A percentile compares a stretch with the other conserved stretches of the same genome.
phyloP scores from a whole-genome alignment of 192 early-diverging fungal species.

The Coemansia sp. region DNA sequence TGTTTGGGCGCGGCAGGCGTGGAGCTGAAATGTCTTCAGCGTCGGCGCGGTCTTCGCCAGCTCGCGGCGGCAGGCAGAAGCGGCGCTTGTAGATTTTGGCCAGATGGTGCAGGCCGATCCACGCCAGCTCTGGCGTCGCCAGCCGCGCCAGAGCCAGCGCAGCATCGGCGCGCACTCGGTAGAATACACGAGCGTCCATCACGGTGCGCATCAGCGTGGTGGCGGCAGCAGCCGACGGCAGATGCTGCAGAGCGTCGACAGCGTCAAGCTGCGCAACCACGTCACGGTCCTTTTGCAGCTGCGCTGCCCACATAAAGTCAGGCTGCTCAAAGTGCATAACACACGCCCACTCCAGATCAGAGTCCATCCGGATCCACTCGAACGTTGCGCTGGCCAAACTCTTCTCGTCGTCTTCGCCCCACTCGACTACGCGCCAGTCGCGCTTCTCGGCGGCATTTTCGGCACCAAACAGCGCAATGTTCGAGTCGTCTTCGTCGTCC shows the following conservation, averaged over 20 bases:
- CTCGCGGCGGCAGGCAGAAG: slow-evolving; percentile 62
- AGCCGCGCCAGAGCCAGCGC: slow-evolving; percentile 68
- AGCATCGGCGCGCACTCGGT: slow-evolving; percentile 81
- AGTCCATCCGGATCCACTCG: slow-evolving; percentile 96
- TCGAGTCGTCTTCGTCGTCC: slow-evolving; percentile 51
- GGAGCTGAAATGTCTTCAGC: slow-evolving; percentile 18
- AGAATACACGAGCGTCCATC: slow-evolving; percentile 77
- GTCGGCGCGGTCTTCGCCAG: slow-evolving; percentile 9
- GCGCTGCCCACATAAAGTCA: slow-evolving; percentile 94
- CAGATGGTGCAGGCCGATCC: slow-evolving; percentile 72
- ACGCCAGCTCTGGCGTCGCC: slow-evolving; percentile 58
- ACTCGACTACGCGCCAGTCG: slow-evolving; percentile 73
- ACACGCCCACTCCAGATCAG: slow-evolving; percentile 93
- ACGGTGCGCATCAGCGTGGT: slow-evolving; percentile 76
- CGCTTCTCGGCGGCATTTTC: slow-evolving; percentile 64
- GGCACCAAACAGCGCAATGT: slow-evolving; percentile 55
- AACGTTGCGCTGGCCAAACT: slow-evolving; percentile 64
- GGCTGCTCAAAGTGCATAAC: slow-evolving; percentile 81
- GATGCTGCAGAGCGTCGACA: slow-evolving; percentile 61
- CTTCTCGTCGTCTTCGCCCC: slow-evolving; percentile 79
- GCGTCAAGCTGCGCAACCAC: slow-evolving; percentile 91
- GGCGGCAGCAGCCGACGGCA: slow-evolving; percentile 66
- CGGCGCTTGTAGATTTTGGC: slow-evolving; percentile 70
- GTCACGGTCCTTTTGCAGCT: slow-evolving; percentile 86
- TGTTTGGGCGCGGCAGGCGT: slow-evolving; percentile 79